phyloP scores from a whole-genome alignment of 208 protist species.

The Acanthamoeba lenticulata region DNA sequence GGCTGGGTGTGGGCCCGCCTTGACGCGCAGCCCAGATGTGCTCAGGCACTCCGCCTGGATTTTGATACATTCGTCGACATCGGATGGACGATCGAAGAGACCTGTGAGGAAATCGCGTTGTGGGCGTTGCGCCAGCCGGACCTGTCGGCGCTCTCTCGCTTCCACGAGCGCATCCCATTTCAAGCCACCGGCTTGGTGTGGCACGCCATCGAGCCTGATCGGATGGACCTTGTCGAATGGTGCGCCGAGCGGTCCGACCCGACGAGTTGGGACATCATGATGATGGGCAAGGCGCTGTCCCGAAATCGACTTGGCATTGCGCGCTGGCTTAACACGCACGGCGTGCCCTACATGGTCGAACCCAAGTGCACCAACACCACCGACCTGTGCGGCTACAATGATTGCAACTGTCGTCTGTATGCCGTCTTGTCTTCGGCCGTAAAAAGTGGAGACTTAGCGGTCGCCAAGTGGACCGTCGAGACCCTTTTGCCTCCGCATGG shows the following conservation, averaged over 20 bases:
- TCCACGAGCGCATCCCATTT: background rate
- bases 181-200: background rate
- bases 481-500: background rate
- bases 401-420: background rate
- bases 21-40: background rate
- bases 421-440: background rate
- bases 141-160: background rate
- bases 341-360: background rate
- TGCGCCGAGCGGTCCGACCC: background rate
- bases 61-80: background rate
- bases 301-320: background rate
- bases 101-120: background rate
- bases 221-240: background rate
- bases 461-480: background rate
- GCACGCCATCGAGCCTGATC: background rate
- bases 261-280: background rate
- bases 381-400: background rate
- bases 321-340: background rate
- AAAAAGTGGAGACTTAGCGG: background rate
- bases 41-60: background rate
- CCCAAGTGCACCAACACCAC: background rate
- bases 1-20: background rate
- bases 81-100: background rate
- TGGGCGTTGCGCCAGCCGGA: background rate
- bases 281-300: background rate